Evolutionary conservation across 148 eudicot genomes (phyloP).

Genomic region (Spergularia bocconei): DNA sequence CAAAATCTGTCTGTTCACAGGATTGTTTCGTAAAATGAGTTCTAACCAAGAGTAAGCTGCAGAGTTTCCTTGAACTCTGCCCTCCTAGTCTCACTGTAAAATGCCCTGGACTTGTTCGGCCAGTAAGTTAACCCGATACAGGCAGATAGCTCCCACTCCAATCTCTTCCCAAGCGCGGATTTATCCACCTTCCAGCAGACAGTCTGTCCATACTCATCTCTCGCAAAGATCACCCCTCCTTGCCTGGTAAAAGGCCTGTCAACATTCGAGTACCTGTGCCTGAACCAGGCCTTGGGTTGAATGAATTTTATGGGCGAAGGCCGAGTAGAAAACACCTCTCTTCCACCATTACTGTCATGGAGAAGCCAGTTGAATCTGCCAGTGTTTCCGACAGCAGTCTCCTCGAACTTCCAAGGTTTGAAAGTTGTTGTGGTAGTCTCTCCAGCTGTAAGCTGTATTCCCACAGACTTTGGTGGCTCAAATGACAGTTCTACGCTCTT

Average conservation of each 20-base stretch:
- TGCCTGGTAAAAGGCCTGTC: constrained; percentile 75
- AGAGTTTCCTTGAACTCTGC: constrained; percentile 69
- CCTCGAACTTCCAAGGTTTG: constrained; percentile 92
- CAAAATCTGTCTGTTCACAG: too few species aligned
- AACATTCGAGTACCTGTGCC: constrained; percentile 58
- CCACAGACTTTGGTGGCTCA: constrained; percentile 46
- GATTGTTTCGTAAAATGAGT: background rate
- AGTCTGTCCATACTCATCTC: constrained; percentile 68
- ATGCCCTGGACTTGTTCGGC: constrained; percentile 70
- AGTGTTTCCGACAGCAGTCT: constrained; percentile 58
- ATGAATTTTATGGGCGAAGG: constrained; percentile 61
- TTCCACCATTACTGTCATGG: constrained; percentile 58
- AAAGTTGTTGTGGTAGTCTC: constrained; percentile 52
- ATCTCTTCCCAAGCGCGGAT: constrained; percentile 39
- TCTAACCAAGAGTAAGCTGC: constrained; percentile 46
- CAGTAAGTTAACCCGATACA: constrained; percentile 88
- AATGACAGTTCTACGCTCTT: constrained; percentile 60
- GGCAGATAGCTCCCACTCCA: constrained; percentile 77
- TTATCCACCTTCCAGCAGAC: constrained; percentile 79
- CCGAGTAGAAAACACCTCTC: constrained; percentile 71
- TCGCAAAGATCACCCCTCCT: constrained; percentile 83
- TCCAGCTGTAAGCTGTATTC: constrained; percentile 50
- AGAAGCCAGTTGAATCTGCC: constrained; percentile 75
- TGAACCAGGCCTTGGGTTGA: constrained; percentile 80
- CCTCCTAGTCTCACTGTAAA: constrained; percentile 73